These are phyloP conservation scores for Thelephora aurantiotincta DNA, from an alignment of 768 basidiomycete species.

Conservation along the genomic window DNA sequence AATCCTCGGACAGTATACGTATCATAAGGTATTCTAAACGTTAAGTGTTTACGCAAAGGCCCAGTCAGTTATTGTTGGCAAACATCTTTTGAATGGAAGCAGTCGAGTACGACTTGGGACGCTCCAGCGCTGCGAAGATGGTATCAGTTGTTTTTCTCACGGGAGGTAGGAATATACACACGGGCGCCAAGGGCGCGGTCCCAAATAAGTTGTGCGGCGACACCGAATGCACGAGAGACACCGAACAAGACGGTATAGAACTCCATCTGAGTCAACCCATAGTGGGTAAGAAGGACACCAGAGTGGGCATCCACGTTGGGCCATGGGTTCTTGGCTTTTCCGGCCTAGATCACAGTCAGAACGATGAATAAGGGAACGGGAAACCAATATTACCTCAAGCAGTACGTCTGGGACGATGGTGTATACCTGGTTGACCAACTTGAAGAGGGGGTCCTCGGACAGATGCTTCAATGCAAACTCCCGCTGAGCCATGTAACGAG, in stretches of 20 bases:
- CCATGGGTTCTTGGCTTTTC: constrained; percentile 90
- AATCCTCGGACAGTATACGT: not conserved
- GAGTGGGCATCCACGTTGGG: constrained; percentile 98
- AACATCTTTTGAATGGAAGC: constrained; percentile 72
- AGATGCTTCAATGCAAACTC: constrained; percentile 82
- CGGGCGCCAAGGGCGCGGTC: constrained; percentile 87
- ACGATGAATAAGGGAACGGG: not conserved
- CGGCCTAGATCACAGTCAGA: constrained; percentile 34
- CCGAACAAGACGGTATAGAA: constrained; percentile 98
- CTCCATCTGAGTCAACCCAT: constrained; percentile 80
- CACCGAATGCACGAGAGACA: constrained; percentile 89
- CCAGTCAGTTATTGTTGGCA: constrained; percentile 29
- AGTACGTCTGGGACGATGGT: constrained; percentile 83
- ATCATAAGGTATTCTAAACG: not conserved
- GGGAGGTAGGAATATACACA: constrained; percentile 23
- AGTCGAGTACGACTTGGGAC: constrained; percentile 86
- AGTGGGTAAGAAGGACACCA: constrained; percentile 75
- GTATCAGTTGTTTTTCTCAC: not conserved
- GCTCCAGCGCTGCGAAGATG: constrained; percentile 50
- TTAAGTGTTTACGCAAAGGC: not conserved
- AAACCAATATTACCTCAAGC: constrained; percentile 43
- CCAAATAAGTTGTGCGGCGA: constrained; percentile 84
- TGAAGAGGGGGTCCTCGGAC: constrained; percentile 82
- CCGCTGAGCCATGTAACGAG: constrained; percentile 81
- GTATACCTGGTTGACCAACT: constrained; percentile 84